Conservation (phyloP, 2,329 filamentous ascomycete species). For the Clarireedia sp. region DNA sequence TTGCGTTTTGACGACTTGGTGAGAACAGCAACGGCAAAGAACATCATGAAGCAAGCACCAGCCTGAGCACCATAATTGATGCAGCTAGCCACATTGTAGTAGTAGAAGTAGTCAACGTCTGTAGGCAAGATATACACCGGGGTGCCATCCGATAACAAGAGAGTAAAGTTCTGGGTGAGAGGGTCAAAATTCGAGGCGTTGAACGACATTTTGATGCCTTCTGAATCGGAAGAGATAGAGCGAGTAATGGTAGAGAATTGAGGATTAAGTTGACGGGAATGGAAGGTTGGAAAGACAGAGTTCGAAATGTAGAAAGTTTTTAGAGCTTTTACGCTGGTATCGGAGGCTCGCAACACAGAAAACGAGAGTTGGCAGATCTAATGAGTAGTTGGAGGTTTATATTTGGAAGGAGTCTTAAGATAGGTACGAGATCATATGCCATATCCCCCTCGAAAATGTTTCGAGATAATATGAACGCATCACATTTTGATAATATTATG, state of each 20-base stretch:
- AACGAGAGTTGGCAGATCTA: background rate
- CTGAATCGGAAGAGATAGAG: background rate
- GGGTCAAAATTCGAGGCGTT: constrained; percentile 36
- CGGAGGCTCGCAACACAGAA: background rate
- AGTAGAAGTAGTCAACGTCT: constrained; percentile 37
- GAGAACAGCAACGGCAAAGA: constrained; percentile 50
- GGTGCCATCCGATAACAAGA: constrained; percentile 38
- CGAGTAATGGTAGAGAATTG: background rate
- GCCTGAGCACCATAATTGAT: constrained; percentile 54
- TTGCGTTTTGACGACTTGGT: constrained; percentile 50
- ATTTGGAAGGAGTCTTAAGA: background rate
- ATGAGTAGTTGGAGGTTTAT: background rate
- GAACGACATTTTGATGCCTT: background rate
- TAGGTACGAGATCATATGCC: background rate
- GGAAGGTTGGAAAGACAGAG: background rate
- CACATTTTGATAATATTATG: background rate
- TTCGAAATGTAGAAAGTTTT: background rate
- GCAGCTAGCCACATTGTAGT: constrained; percentile 39
- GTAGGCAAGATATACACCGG: constrained; percentile 34
- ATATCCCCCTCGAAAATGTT: background rate
- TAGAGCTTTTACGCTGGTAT: background rate
- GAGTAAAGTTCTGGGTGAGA: constrained; percentile 42
- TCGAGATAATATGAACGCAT: constrained; percentile 2
- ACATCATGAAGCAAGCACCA: constrained; percentile 49
- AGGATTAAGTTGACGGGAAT: background rate